Percentiles rank a stretch among this genome's conserved stretches.
Conservation (phyloP, 352 stramenopile genomes). For the Phytophthora citricola region DNA sequence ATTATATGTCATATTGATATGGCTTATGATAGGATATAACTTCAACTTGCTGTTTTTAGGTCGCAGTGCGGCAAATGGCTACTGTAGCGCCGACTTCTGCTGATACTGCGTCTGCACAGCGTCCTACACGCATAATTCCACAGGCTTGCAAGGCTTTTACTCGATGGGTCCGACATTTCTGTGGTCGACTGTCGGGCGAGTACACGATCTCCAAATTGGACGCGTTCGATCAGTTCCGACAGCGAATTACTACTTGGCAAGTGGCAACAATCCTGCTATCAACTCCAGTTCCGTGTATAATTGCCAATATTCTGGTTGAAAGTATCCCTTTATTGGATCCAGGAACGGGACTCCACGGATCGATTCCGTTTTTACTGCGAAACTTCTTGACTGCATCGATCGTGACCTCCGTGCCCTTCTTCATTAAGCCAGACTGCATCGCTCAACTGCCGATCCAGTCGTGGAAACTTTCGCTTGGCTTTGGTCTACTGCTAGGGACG, state of each 20-base stretch:
- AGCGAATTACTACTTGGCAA: background rate
- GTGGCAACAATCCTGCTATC: constrained; percentile 16
- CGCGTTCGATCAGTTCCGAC: constrained; percentile 25
- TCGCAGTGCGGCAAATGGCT: constrained; percentile 5
- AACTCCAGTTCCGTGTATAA: constrained; percentile 26
- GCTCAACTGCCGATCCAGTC: constrained; percentile 22
- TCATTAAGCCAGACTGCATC: constrained; percentile 28
- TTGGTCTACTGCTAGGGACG: constrained; percentile 13
- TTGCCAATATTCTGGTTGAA: constrained; percentile 33
- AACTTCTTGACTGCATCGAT: constrained; percentile 21
- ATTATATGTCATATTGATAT: background rate
- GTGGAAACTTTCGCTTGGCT: constrained; percentile 12
- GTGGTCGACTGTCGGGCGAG: constrained; percentile 22
- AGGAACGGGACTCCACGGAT: constrained; percentile 5
- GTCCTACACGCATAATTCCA: background rate
- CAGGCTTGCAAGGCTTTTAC: background rate
- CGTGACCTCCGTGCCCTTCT: background rate
- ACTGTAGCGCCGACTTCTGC: constrained; percentile 10
- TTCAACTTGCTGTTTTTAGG: constrained; percentile 1
- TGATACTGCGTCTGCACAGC: background rate
- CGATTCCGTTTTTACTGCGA: constrained; percentile 27
- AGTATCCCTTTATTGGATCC: constrained; percentile 30
- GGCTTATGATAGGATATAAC: no score
- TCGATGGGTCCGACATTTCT: constrained; percentile 4
- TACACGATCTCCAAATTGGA: constrained; percentile 43